These are phyloP conservation scores for Cystoisospora suis DNA, from an alignment of 169 alveolate genomes.

Conservation along the genomic window DNA sequence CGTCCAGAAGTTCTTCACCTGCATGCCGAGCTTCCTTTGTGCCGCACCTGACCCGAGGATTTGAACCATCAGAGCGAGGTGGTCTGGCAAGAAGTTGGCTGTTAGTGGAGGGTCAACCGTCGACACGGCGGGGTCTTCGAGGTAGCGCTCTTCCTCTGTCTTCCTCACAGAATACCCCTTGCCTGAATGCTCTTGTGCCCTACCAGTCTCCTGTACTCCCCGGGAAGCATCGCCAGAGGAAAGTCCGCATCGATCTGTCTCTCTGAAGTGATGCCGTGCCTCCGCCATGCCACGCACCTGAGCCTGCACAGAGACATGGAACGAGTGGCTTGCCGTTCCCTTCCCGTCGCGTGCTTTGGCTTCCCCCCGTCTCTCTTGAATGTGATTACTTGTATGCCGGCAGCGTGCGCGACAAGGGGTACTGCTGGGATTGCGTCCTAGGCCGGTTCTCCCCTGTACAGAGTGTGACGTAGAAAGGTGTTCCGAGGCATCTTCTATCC, in stretches of 20 bases:
- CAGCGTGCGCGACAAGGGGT: neutral
- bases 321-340: neutral
- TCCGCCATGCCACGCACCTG: conserved; percentile 23
- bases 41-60: neutral
- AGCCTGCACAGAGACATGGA: conserved; percentile 1
- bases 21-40: neutral
- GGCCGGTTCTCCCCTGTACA: too few relatives aligned
- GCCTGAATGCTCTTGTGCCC: neutral
- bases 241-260: neutral
- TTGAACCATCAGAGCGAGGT: neutral
- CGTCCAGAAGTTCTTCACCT: neutral
- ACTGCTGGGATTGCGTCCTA: neutral
- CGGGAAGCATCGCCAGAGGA: neutral
- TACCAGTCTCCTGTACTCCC: neutral
- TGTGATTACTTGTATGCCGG: too few relatives aligned
- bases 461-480: too few relatives aligned
- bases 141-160: neutral
- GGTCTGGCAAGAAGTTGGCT: neutral
- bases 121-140: neutral
- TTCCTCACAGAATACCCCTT: neutral
- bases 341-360: too few relatives aligned
- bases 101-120: neutral
- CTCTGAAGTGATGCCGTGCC: neutral
- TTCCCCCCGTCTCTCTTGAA: too few relatives aligned
- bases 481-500: too few relatives aligned